phyloP scores from a whole-genome alignment of 257 asterid species.

The Coffea canephora region DNA sequence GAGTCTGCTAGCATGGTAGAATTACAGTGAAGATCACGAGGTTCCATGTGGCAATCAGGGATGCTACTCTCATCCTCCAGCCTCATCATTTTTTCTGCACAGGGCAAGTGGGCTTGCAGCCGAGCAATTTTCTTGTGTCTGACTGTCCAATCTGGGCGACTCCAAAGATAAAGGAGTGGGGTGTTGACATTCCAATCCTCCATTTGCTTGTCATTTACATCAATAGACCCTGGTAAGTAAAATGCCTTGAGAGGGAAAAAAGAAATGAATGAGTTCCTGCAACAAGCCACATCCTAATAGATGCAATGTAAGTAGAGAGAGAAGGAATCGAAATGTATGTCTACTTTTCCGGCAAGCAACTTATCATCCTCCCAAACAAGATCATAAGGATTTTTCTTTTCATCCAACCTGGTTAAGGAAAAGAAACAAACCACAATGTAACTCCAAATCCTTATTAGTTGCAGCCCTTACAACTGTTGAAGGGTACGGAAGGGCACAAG shows the following conservation, averaged over 20 bases:
- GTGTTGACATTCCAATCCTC: slow-evolving; percentile 75
- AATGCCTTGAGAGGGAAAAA: slow-evolving; percentile 56
- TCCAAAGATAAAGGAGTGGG: slow-evolving; percentile 85
- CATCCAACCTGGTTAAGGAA: slow-evolving; percentile 54
- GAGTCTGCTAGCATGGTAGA: slow-evolving; percentile 17
- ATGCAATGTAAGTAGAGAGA: background rate
- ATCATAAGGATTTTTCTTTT: slow-evolving; percentile 48
- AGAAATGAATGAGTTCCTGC: background rate
- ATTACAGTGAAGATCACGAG: slow-evolving; percentile 14
- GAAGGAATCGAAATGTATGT: slow-evolving; percentile 5
- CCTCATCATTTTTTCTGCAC: slow-evolving; percentile 14
- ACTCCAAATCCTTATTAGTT: background rate
- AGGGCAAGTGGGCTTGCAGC: slow-evolving; percentile 45
- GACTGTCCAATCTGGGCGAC: slow-evolving; percentile 59
- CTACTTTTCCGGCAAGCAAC: slow-evolving; percentile 73
- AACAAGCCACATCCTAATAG: background rate
- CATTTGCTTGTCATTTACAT: slow-evolving; percentile 58
- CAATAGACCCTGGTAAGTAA: slow-evolving; percentile 86
- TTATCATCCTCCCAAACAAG: slow-evolving; percentile 76
- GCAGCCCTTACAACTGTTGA: background rate
- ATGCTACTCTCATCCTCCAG: slow-evolving; percentile 8
- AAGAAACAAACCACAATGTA: slow-evolving; percentile 6
- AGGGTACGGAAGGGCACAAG: slow-evolving; percentile 5
- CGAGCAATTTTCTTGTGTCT: slow-evolving; percentile 68
- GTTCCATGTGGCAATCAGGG: slow-evolving; percentile 20